Evolutionary conservation across 2,329 filamentous ascomycete species (phyloP), one percentile per base, ranked within the genome.

Genomic region (Escovopsis sp.): DNA sequence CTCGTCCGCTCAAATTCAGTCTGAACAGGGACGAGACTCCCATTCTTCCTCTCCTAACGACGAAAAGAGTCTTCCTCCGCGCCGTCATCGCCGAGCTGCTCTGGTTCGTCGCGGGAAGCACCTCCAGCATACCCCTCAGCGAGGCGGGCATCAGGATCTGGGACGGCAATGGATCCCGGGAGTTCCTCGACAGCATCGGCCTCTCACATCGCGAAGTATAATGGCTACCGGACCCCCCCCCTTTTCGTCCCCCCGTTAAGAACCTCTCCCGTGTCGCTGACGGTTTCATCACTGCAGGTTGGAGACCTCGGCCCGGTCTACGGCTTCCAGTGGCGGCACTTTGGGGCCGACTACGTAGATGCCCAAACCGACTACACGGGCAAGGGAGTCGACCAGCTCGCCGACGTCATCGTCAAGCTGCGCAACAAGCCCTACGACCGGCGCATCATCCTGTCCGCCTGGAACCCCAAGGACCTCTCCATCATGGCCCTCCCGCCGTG

Each of bases 291-390:
- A 8, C 27, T 30, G 27, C 27, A 80, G 34, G 15, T 36, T 15
- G 91, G 91, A 49, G 91, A 98, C 56, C 70, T 98, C 0, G 91
- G 91, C 1, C 91, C 91, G 27, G 88, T 96, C 0, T 98, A 98
- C 58, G 91, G 91, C 2, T 98, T 98, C 65, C 91, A 98, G 64
- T 98, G 91, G 91, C 83, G 91, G 3, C 89, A 96, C 63, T 98
- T 98, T 55, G 91, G 91, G 39, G 91, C 91, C 5, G 78, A 86
- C 47, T 98, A 98, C 59, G 67, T 79, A 14, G 82, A 89, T 55
- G 73, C 80, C 12, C 68, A 78, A 49, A 73, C 82, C 0, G 86
- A 96, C 58, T 98, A 98, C 62, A 71, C 76, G 0, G 87, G 84
- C 0, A 71, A 94, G 58, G 91, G 91, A 14, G 85, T 95, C 13